Conservation (phyloP, 805 yeast species). For the Naumovozyma baii region DNA sequence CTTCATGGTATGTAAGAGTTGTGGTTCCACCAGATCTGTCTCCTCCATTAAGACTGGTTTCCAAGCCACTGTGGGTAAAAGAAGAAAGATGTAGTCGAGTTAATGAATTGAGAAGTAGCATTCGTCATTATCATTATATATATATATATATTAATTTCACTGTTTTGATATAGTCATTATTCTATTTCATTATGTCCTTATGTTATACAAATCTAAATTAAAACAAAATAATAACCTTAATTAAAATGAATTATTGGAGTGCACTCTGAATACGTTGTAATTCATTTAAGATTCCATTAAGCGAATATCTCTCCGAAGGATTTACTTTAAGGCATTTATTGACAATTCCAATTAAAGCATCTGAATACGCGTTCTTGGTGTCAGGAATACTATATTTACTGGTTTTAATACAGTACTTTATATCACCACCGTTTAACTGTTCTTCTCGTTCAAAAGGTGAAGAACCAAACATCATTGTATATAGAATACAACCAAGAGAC, state of each 20-base stretch:
- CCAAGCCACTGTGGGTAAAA: slow-evolving; percentile 94
- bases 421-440: slow-evolving; percentile 69
- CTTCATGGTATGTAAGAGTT: slow-evolving; percentile 93
- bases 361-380: slow-evolving; percentile 28
- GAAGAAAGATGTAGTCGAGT: slow-evolving; percentile 47
- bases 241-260: background rate
- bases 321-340: slow-evolving; percentile 52
- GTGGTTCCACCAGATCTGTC: slow-evolving; percentile 96
- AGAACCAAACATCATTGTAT: slow-evolving; percentile 63
- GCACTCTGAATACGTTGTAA: slow-evolving; percentile 22
- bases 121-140: slow-evolving; percentile 2
- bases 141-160: slow-evolving; percentile 2
- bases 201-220: background rate
- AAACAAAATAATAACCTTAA: too few species aligned
- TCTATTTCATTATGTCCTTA: background rate
- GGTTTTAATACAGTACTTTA: slow-evolving; percentile 62
- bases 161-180: background rate
- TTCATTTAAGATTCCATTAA: slow-evolving; percentile 46
- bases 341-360: slow-evolving; percentile 47
- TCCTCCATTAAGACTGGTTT: slow-evolving; percentile 97
- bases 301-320: slow-evolving; percentile 50
- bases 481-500: slow-evolving; percentile 82
- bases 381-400: slow-evolving; percentile 44
- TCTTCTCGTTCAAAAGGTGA: slow-evolving; percentile 88
- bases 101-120: background rate